Percentiles rank a stretch among this genome's conserved stretches.
These are phyloP conservation scores for Macrotyloma uniflorum DNA, from an alignment of 306 rosid genomes.

Conservation along the genomic window DNA sequence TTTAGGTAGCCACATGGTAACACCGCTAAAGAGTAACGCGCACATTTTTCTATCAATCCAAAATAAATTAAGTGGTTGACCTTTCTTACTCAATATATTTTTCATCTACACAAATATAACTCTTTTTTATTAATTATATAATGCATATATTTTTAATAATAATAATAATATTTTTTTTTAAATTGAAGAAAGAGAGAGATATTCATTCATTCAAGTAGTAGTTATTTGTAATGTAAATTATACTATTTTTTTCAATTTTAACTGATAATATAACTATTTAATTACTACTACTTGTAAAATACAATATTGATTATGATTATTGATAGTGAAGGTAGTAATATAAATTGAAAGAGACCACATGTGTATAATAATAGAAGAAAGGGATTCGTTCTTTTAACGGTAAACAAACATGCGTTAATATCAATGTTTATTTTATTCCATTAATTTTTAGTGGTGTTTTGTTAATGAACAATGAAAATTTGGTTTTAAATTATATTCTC, in stretches of 20 bases:
- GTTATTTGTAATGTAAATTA: background rate
- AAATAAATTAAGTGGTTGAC: background rate
- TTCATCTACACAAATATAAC: too few species aligned
- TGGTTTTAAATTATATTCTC: too few species aligned
- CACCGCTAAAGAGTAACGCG: background rate
- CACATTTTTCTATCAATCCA: background rate
- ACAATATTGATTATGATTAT: background rate
- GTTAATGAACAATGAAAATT: too few species aligned
- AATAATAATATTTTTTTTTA: too few species aligned
- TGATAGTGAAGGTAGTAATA: too few species aligned
- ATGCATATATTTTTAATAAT: too few species aligned
- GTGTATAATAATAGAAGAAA: background rate
- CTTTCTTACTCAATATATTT: constrained; percentile 21
- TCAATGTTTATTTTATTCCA: background rate
- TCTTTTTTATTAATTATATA: too few species aligned
- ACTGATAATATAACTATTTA: background rate
- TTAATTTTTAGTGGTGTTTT: too few species aligned
- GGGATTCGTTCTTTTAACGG: background rate
- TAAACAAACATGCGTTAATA: background rate
- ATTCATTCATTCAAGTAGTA: too few species aligned
- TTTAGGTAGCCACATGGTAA: background rate
- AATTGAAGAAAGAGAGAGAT: background rate
- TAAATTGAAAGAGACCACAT: too few species aligned
- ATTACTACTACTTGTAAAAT: background rate
- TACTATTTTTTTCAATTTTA: background rate